phyloP scores from a whole-genome alignment of 345 rosid species.

The Salix suchowensis region DNA sequence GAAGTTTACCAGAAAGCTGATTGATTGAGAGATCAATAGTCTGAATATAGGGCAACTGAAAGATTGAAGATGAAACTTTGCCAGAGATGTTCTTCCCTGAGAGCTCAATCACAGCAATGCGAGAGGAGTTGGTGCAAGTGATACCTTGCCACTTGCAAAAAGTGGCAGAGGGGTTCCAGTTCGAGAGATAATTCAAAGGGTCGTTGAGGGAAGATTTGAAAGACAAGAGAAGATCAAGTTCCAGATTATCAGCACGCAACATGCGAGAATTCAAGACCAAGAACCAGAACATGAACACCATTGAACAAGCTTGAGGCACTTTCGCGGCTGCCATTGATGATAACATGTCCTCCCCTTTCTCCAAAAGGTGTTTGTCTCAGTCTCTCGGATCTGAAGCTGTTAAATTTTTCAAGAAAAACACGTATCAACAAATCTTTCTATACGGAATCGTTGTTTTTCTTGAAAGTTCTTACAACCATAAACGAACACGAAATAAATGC shows the following conservation, averaged over 20 bases:
- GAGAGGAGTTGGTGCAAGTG: conserved; percentile 53
- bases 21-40: conserved; percentile 62
- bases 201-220: conserved; percentile 60
- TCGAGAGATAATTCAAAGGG: conserved; percentile 54
- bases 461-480: background rate
- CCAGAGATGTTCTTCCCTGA: conserved; percentile 66
- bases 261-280: conserved; percentile 28
- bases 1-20: conserved; percentile 56
- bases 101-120: conserved; percentile 46
- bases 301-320: conserved; percentile 16
- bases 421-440: conserved; percentile 6
- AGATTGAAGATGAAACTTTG: conserved; percentile 36
- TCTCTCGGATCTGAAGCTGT: conserved; percentile 48
- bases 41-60: conserved; percentile 48
- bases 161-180: conserved; percentile 54
- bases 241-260: conserved; percentile 37
- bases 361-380: conserved; percentile 14
- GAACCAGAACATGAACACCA: conserved; percentile 20
- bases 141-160: conserved; percentile 71
- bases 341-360: conserved; percentile 8
- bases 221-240: conserved; percentile 60
- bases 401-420: conserved; percentile 11
- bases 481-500: background rate
- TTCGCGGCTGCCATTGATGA: conserved; percentile 24
- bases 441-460: background rate